Evolutionary conservation across 2,329 filamentous ascomycete genomes (phyloP).

Genomic region (Neopestalotiopsis sp.): DNA sequence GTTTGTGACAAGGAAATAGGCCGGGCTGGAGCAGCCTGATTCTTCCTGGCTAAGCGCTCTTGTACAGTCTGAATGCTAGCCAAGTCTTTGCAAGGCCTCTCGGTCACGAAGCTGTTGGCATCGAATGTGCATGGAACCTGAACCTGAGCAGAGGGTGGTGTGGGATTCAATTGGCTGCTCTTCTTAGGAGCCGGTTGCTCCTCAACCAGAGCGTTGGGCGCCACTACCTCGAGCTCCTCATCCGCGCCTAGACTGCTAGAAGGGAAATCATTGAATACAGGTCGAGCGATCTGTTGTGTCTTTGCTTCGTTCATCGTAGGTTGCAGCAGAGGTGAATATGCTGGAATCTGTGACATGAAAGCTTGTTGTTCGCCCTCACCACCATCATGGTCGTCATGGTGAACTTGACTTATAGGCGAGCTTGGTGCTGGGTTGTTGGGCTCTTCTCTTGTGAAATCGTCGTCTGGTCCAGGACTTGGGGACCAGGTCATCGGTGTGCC

Average conservation of each 20-base stretch:
- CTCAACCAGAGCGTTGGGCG: constrained; percentile 30
- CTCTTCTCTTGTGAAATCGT: background rate
- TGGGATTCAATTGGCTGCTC: constrained; percentile 27
- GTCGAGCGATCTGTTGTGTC: constrained; percentile 5
- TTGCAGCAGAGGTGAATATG: constrained; percentile 27
- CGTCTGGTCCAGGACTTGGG: background rate
- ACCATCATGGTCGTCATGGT: background rate
- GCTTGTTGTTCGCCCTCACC: constrained; percentile 6
- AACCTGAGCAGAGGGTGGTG: constrained; percentile 39
- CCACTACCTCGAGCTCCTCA: constrained; percentile 37
- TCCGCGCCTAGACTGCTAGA: constrained; percentile 34
- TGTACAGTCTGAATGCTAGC: constrained; percentile 9
- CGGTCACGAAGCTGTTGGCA: background rate
- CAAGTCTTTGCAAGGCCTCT: background rate
- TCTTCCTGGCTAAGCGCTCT: background rate
- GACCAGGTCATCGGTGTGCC: background rate
- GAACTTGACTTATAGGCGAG: background rate
- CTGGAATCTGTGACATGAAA: constrained; percentile 32
- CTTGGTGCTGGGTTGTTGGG: background rate
- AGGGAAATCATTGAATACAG: constrained; percentile 23
- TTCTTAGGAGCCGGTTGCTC: constrained; percentile 29
- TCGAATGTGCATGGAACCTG: constrained; percentile 35
- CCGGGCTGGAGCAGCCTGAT: background rate
- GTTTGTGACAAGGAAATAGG: background rate
- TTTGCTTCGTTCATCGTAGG: constrained; percentile 25